Percentiles rank a stretch among this genome's conserved stretches.
Evolutionary conservation across 2,329 filamentous ascomycete genomes (phyloP).

Genomic region (Beauveria sp.): DNA sequence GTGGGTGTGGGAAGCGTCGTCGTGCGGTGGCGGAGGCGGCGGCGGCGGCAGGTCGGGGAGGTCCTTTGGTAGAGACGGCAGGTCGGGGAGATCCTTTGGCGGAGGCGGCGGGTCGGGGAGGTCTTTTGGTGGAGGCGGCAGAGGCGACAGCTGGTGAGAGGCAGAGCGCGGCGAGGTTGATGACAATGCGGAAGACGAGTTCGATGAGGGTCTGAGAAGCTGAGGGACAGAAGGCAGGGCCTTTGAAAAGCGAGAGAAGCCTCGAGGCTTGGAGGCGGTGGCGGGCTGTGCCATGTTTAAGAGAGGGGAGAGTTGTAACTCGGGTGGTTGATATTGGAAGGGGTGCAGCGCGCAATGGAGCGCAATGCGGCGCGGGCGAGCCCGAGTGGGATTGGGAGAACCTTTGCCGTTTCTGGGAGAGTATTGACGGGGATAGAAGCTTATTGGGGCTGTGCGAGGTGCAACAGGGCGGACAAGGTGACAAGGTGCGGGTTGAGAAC

Average conservation of each 20-base stretch:
- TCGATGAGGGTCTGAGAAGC: neutral
- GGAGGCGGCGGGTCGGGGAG: conserved; percentile 19
- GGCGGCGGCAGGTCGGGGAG: conserved; percentile 18
- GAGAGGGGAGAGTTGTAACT: neutral
- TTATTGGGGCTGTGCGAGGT: neutral
- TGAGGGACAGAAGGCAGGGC: conserved; percentile 44
- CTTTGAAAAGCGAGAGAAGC: conserved; percentile 51
- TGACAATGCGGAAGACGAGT: neutral
- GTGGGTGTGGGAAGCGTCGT: conserved; percentile 7
- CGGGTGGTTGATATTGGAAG: neutral
- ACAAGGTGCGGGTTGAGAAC: neutral
- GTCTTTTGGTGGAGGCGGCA: conserved; percentile 14
- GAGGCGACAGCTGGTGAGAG: conserved; percentile 12
- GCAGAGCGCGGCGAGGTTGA: conserved; percentile 13
- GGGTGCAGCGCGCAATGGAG: neutral
- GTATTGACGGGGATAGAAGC: neutral
- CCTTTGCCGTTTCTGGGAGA: neutral
- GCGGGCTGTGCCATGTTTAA: conserved; percentile 14
- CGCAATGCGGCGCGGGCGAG: neutral
- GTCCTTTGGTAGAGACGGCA: conserved; percentile 14
- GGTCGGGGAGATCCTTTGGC: conserved; percentile 19
- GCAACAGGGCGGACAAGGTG: neutral
- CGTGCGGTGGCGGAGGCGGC: conserved; percentile 19
- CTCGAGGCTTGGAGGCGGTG: conserved; percentile 26
- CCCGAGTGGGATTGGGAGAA: neutral